Evolutionary conservation across 2,329 filamentous ascomycete species (phyloP).

Genomic region (Simplicillium sp.): DNA sequence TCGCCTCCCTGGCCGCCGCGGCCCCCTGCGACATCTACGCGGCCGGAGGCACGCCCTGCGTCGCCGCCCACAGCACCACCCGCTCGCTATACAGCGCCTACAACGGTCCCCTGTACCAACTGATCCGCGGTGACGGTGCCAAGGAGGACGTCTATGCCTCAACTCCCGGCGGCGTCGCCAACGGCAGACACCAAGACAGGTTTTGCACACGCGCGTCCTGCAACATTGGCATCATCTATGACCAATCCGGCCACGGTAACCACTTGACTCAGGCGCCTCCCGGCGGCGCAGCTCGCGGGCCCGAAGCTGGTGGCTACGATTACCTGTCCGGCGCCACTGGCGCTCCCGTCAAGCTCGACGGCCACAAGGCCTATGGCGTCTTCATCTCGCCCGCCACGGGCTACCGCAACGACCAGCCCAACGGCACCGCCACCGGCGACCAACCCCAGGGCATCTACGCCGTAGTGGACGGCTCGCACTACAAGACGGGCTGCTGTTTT

Average conservation of each 20-base stretch:
- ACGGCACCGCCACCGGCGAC: slow-evolving; percentile 44
- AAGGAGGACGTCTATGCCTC: slow-evolving; percentile 39
- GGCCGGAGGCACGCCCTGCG: slow-evolving; percentile 45
- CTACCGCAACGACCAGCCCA: slow-evolving; percentile 49
- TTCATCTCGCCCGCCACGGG: slow-evolving; percentile 52
- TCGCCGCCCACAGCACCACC: slow-evolving; percentile 54
- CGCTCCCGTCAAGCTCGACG: slow-evolving; percentile 51
- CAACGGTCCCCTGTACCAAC: slow-evolving; percentile 46
- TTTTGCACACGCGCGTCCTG: slow-evolving; percentile 55
- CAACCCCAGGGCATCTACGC: slow-evolving; percentile 50
- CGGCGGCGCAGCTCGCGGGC: slow-evolving; percentile 46
- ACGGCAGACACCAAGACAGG: slow-evolving; percentile 48
- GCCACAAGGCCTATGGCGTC: slow-evolving; percentile 54
- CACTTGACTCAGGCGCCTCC: slow-evolving; percentile 51
- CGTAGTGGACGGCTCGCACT: slow-evolving; percentile 49
- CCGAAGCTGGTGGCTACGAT: slow-evolving; percentile 46
- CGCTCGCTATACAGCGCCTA: slow-evolving; percentile 48
- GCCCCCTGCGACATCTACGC: slow-evolving; percentile 53
- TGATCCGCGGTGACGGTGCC: slow-evolving; percentile 35
- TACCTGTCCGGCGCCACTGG: slow-evolving; percentile 49
- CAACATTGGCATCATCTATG: slow-evolving; percentile 54
- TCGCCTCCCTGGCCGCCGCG: slow-evolving; percentile 32
- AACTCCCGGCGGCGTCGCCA: slow-evolving; percentile 51
- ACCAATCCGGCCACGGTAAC: slow-evolving; percentile 53
- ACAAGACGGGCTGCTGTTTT: slow-evolving; percentile 46